These are phyloP conservation scores for Plasmodium adleri DNA, from an alignment of 169 alveolate species.

Conservation along the genomic window DNA sequence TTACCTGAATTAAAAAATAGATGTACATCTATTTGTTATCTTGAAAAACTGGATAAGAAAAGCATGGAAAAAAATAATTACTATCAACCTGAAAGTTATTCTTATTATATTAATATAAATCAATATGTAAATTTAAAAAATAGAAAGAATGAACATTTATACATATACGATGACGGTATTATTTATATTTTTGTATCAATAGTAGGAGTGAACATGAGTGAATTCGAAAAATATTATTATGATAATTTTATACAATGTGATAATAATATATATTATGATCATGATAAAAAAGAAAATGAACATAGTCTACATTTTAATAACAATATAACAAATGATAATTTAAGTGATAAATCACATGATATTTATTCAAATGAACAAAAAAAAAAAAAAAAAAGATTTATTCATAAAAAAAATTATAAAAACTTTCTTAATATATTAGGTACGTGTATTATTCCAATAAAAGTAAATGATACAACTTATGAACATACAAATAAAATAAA, in stretches of 20 bases:
- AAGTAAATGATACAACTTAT: background rate
- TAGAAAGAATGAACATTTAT: constrained; percentile 48
- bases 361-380: background rate
- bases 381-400: constrained; percentile 1
- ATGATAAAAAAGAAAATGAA: background rate
- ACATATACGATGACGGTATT: constrained; percentile 26
- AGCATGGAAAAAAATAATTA: constrained; percentile 6
- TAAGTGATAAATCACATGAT: too few species aligned
- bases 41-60: constrained; percentile 17
- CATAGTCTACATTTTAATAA: background rate
- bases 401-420: constrained; percentile 17
- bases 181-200: constrained; percentile 53
- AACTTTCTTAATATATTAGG: constrained; percentile 47
- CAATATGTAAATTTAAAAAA: constrained; percentile 50
- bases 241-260: background rate
- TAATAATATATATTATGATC: background rate
- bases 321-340: too few species aligned
- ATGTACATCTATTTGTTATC: constrained; percentile 39
- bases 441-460: constrained; percentile 51
- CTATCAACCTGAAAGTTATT: background rate
- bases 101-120: constrained; percentile 25
- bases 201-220: constrained; percentile 35
- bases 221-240: constrained; percentile 16
- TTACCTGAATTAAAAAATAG: constrained; percentile 63
- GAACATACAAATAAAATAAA: background rate